Evolutionary conservation across 2,329 filamentous ascomycete genomes (phyloP).

Genomic region (Talaromyces sp.): DNA sequence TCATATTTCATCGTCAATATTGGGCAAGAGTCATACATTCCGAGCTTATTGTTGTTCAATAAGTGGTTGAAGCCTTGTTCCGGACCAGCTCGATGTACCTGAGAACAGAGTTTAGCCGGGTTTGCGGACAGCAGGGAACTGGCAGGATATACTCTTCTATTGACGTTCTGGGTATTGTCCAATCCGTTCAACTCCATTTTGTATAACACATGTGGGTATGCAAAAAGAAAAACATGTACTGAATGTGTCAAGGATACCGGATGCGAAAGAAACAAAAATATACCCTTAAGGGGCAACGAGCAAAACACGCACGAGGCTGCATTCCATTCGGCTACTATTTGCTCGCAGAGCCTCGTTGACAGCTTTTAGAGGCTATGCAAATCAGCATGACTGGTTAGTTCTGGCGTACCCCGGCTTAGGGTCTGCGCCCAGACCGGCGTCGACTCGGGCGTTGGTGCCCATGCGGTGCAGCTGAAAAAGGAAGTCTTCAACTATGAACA

Average conservation of each 20-base stretch:
- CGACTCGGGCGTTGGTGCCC: neutral
- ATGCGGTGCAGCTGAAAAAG: neutral
- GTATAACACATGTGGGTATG: neutral
- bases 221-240: neutral
- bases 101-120: neutral
- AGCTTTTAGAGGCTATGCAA: neutral
- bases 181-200: neutral
- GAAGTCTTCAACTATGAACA: neutral
- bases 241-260: neutral
- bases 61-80: slow-evolving; percentile 8
- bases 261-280: neutral
- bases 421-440: neutral
- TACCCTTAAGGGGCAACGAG: neutral
- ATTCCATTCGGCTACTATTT: neutral
- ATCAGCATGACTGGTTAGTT: neutral
- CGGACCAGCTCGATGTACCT: neutral
- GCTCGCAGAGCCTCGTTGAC: neutral
- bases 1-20: neutral
- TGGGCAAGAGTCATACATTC: slow-evolving; percentile 2
- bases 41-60: slow-evolving; percentile 9
- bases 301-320: neutral
- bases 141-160: neutral
- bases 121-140: neutral
- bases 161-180: neutral
- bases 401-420: neutral